These are phyloP conservation scores for Penicillium cataractarum DNA, from an alignment of 495 filamentous ascomycete species.

Conservation along the genomic window DNA sequence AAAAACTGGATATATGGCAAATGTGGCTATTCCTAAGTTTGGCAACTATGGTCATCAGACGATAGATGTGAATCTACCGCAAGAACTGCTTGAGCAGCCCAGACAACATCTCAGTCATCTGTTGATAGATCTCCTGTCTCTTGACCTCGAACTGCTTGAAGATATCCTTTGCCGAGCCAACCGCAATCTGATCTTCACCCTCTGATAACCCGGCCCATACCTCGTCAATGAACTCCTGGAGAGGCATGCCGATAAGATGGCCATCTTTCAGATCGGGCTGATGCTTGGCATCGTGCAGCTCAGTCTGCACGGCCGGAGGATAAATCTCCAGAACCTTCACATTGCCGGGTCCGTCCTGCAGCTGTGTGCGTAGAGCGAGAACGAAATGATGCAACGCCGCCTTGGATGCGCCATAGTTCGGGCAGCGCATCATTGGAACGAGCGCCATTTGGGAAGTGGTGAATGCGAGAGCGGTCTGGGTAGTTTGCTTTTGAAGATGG, in stretches of 20 bases:
- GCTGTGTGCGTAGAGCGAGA: conserved; percentile 64
- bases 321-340: conserved; percentile 66
- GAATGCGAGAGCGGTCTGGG: conserved; percentile 39
- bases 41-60: not conserved
- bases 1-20: not conserved
- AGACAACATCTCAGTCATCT: conserved; percentile 40
- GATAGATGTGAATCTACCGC: conserved; percentile 9
- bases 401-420: conserved; percentile 53
- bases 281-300: conserved; percentile 51
- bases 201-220: conserved; percentile 54
- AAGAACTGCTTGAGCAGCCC: conserved; percentile 34
- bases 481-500: conserved; percentile 55
- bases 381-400: conserved; percentile 55
- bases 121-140: conserved; percentile 40
- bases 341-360: conserved; percentile 45
- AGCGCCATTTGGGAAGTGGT: conserved; percentile 50
- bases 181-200: conserved; percentile 52
- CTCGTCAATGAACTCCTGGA: conserved; percentile 60
- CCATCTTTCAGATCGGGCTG: conserved; percentile 45
- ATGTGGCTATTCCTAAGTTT: not conserved
- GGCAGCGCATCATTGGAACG: conserved; percentile 47
- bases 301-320: conserved; percentile 70
- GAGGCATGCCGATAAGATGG: conserved; percentile 58
- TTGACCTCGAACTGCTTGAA: conserved; percentile 45
- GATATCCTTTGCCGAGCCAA: conserved; percentile 38